Evolutionary conservation across 805 yeast species (phyloP), one percentile per base, ranked within the genome.

Genomic region (Sungouiozyma ichnusensis): DNA sequence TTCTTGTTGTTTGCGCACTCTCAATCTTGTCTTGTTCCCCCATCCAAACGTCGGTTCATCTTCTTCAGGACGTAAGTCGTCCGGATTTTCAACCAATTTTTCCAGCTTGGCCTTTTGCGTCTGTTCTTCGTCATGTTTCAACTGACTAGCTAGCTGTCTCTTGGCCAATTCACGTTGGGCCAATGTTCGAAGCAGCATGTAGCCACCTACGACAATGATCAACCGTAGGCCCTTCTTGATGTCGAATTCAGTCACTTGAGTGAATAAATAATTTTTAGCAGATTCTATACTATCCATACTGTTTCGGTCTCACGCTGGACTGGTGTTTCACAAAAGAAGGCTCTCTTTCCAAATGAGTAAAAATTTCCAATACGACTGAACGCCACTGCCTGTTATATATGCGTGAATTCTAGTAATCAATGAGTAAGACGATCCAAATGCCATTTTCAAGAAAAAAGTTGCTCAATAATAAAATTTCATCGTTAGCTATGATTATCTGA

Each of bases 21-120:
- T 69, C 48, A 68, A 67, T 66, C 88, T 73, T 4, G 88, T 81
- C 54, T 72, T 71, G 58, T 82, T 83, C 42, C 92, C 92, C 86
- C 87, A 82, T 20, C 92, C 90, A 67, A 82, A 82, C 11, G 46
- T 44, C 34, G 65, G 64, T 35, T 66, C 58, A 38, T 67, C 60
- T 31, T 37, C 33, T 3, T 27, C 24, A n/a, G 16, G 2, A 18
- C 24, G 4, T 20, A n/a, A 17, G 11, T 16, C 53, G 20, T 60
- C 65, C 35, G 68, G 66, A 31, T 60, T 54, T 11, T 63, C 68
- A 4, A 65, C 50, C 14, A 62, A 44, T 13, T 65, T 65, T 34
- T 63, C 67, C 5, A 52, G 58, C 17, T 63, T 64, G 19, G 38
- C 20, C 20, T n/a, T 64, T 65, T 19, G 58, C 53, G 20, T 43